Evolutionary conservation across 2,329 filamentous ascomycete genomes (phyloP), one percentile per base, ranked within the genome.

Genomic region (Fusarium nodosum): DNA sequence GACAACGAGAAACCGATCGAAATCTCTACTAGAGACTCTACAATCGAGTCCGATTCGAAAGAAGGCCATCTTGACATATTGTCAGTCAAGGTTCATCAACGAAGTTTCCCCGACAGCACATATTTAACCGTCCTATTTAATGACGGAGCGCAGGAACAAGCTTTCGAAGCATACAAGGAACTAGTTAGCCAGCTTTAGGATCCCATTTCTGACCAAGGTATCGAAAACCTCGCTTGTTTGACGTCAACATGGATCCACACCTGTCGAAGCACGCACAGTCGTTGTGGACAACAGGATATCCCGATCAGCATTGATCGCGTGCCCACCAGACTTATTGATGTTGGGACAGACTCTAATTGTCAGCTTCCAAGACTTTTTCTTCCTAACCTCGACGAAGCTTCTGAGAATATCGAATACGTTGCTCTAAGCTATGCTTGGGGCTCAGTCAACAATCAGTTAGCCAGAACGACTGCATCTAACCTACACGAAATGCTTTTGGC

Each of bases 351-450:
- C 4, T n/a, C 13, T 7, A 10, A 3, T 12, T 5, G 12, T 3
- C 15, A 38, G 3, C 24, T 12, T 30, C 31, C 24, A 8, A 36
- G n/a, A 2, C 9, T 47, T 5, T 47, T 13, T 7, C 4, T 46
- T 5, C 41, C 52, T 11, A 10, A n/a, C 4, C 4, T 5, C 4
- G 36, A 53, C 5, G 7, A 42, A 24, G 15, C 3, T 8, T 22
- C 8, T 7, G 7, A 28, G 3, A 5, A 13, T n/a, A 7, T 45
- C 1, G 13, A 54, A n/a, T 54, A 54, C 15, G 41, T 15, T 22
- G 52, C 52, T 30, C 4, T 55, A 2, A 47, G 52, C 12, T 55
- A 55, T 30, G 52, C 41, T 2, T 55, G 52, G 52, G 52, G 52
- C 2, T 18, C 13, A 18, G 16, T 2, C 3, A 47, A 4, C 11